phyloP scores from a whole-genome alignment of 805 yeast species.

The Wickerhamiella slavikovae region DNA sequence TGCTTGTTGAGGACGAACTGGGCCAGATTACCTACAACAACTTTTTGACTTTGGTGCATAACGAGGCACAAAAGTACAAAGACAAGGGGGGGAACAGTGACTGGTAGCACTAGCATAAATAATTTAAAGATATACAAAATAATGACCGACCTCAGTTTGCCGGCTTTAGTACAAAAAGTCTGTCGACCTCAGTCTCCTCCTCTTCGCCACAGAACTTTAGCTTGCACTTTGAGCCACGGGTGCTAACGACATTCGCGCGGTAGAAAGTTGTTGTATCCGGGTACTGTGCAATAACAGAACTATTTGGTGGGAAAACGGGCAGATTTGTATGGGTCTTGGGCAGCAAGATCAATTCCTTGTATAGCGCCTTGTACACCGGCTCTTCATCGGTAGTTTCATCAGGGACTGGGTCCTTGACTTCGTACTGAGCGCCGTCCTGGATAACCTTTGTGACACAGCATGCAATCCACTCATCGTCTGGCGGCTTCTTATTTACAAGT shows the following conservation, averaged over 20 bases:
- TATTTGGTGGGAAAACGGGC: conserved; percentile 45
- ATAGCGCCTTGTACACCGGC: conserved; percentile 59
- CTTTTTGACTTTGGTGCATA: conserved; percentile 48
- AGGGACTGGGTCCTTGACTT: conserved; percentile 95
- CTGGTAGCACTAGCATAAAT: too few relatives aligned
- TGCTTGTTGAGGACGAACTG: conserved; percentile 55
- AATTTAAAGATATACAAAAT: conserved; percentile 3
- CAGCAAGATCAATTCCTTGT: conserved; percentile 59
- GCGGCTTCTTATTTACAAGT: conserved; percentile 12
- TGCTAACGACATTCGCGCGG: conserved; percentile 76
- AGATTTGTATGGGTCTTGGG: conserved; percentile 23
- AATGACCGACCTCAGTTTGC: background rate
- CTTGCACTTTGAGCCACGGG: conserved; percentile 44
- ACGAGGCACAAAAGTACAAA: conserved; percentile 17
- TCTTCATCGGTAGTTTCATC: conserved; percentile 85
- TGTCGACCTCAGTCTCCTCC: conserved; percentile 84
- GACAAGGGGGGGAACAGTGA: conserved; percentile 5
- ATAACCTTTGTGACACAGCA: conserved; percentile 67
- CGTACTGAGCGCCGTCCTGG: conserved; percentile 60
- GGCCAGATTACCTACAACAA: conserved; percentile 42
- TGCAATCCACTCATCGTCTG: conserved; percentile 88
- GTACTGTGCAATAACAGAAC: conserved; percentile 75
- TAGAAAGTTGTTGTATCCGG: conserved; percentile 97
- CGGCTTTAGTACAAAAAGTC: conserved; percentile 57
- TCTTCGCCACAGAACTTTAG: conserved; percentile 91